phyloP scores from a whole-genome alignment of 169 alveolate genomes.

The Plasmodium gonderi region DNA sequence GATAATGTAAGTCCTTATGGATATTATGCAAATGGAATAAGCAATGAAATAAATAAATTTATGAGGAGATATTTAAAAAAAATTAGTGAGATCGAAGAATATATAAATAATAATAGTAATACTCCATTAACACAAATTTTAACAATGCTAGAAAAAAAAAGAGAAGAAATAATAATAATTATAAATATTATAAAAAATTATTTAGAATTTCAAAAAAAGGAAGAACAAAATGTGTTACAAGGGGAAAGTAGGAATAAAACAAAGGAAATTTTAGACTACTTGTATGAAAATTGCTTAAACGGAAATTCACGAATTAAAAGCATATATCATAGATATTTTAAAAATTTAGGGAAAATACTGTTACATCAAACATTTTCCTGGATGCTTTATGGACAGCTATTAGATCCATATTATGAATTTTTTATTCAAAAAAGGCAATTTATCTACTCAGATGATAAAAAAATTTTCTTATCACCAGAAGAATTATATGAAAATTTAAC shows the following conservation, averaged over 20 bases:
- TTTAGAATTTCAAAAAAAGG: constrained; percentile 67
- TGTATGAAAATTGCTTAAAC: constrained; percentile 57
- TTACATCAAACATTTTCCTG: constrained; percentile 76
- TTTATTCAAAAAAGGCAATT: constrained; percentile 75
- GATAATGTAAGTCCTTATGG: constrained; percentile 75
- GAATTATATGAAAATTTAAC: constrained; percentile 73
- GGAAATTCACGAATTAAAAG: constrained; percentile 67
- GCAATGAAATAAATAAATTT: constrained; percentile 79
- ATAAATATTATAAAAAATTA: constrained; percentile 62
- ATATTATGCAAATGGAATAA: constrained; percentile 77
- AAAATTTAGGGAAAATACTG: constrained; percentile 65
- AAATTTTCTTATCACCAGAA: constrained; percentile 68
- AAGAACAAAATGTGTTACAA: constrained; percentile 51
- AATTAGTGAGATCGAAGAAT: constrained; percentile 77
- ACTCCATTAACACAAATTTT: constrained; percentile 79
- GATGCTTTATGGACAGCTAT: constrained; percentile 81
- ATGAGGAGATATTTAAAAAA: constrained; percentile 73
- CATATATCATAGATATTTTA: constrained; percentile 56
- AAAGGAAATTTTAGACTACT: constrained; percentile 70
- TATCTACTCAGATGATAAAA: constrained; percentile 70
- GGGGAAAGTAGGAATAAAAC: constrained; percentile 71
- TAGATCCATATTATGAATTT: constrained; percentile 81
- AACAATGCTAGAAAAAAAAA: constrained; percentile 77
- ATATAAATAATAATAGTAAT: constrained; percentile 75
- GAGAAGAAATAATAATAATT: constrained; percentile 75